Evolutionary conservation across 192 early-diverging fungal species (phyloP), one percentile per base, ranked within the genome.

Genomic region (Endogone sp.): DNA sequence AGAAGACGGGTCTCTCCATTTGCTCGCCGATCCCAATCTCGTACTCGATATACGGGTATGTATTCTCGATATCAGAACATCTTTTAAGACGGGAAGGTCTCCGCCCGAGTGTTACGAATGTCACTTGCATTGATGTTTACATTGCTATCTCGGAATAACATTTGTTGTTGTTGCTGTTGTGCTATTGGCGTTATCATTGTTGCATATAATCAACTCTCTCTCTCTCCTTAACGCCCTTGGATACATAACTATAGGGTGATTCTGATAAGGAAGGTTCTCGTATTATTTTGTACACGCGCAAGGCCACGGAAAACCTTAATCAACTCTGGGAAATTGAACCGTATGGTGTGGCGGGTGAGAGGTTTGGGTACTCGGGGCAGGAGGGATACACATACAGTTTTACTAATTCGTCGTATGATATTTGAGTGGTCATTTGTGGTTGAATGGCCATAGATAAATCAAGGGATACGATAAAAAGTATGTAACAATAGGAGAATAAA

Each of bases 1-100:
- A 29, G 37, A 49, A 16, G 68, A 75, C 49, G 73, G 73, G 3
- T 75, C 32, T 70, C 44, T 75, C 27, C 65, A 75, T 44, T 60
- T 64, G 13, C 68, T 75, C 44, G 61, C 29, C 21, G 73, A 78
- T 28, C 71, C 76, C 4, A 63, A 44, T 23, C 24, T 78, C n/a
- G 76, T 78, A 9, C 67, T 78, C 4, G 71, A 71, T 64, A 78
- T 78, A 29, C 67, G 68, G 66, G 76, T 78, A 71, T 37, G 32
- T 26, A 29, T 55, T 21, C 22, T 37, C 8, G 60, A 44, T 4
- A 64, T 31, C 24, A 28, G 44, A 8, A 64, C 2, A 23, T 22
- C 10, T 32, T 25, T 29, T 23, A 31, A 65, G 49, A 23, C 24
- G 23, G 24, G 60, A 66, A 9, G 20, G 28, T 6, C 49, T 23